phyloP scores from a whole-genome alignment of 1,139 yeast genomes.

The Candida pseudoviswanathii region DNA sequence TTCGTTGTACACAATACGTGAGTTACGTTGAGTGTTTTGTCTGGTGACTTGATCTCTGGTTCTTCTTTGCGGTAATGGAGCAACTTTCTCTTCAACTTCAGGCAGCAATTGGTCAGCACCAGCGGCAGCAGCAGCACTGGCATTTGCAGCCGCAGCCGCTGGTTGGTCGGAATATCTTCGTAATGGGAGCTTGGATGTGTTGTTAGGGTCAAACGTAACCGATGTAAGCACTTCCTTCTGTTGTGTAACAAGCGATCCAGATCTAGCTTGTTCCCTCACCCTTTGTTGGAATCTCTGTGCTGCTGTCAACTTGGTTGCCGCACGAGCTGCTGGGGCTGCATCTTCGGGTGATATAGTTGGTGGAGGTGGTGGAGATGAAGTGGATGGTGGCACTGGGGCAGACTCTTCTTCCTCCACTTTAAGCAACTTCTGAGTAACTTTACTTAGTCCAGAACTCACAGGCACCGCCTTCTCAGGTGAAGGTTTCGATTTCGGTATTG shows the following conservation, averaged over 20 bases:
- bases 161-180: slow-evolving; percentile 22
- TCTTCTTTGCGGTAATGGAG: slow-evolving; percentile 12
- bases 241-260: slow-evolving; percentile 44
- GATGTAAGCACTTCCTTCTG: slow-evolving; percentile 38
- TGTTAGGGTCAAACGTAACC: slow-evolving; percentile 46
- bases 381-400: slow-evolving; percentile 10
- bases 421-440: slow-evolving; percentile 18
- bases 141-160: slow-evolving; percentile 9
- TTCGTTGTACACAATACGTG: slow-evolving; percentile 18
- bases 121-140: slow-evolving; percentile 6
- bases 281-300: slow-evolving; percentile 45
- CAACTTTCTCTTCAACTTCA: slow-evolving; percentile 1
- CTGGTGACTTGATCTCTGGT: slow-evolving; percentile 38
- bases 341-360: not conserved
- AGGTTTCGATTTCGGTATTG: slow-evolving; percentile 1
- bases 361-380: not conserved
- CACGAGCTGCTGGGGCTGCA: slow-evolving; percentile 4
- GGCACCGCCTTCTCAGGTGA: slow-evolving; percentile 9
- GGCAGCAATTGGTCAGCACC: slow-evolving; percentile 3
- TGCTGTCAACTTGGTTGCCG: slow-evolving; percentile 30
- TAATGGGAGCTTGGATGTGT: slow-evolving; percentile 32
- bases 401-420: slow-evolving; percentile 31
- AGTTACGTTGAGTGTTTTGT: slow-evolving; percentile 35
- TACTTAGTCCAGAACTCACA: slow-evolving; percentile 14
- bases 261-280: slow-evolving; percentile 40